Evolutionary conservation across 257 asterid genomes (phyloP), one percentile per base, ranked within the genome.

Genomic region (Hygrophila difformis): DNA sequence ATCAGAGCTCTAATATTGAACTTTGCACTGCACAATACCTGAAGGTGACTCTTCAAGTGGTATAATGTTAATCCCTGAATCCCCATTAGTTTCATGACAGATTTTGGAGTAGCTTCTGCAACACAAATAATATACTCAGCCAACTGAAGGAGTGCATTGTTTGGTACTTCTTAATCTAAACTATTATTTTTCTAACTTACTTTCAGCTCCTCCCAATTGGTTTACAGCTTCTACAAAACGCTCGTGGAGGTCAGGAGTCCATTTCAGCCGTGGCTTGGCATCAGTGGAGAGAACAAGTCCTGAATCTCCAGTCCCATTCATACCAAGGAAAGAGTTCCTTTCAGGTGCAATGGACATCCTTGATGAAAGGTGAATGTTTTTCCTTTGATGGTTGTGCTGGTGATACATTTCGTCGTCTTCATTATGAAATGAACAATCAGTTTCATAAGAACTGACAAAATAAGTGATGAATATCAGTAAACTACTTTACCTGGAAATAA

Each of bases 201-300:
- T 91, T 56, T 91, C 99, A 64, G 97, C 95, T 59, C 99, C 99
- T 36, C 99, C 99, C 59, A 91, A 71, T 62, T 91, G 93, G 66
- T 81, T 86, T 18, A 91, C 99, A 52, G 99, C 99, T 61, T 91
- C 94, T 33, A 76, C 63, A 73, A 91, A 86, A 55, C 93, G 71
- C 65, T 82, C 78, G 12, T 91, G 97, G 34, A 86, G 94, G 63
- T 86, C 95, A 2, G 84, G 57, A 11, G 99, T 91, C 99, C 99
- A 91, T 70, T 86, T 91, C 19, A 91, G 61, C 60, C 99, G 68
- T 34, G 97, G 99, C 75, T 91, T 91, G 43, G 99, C 95, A 81
- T 91, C 99, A 10, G 89, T 86, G 12, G 99, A 91, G 18, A 82
- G 86, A 17, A 91, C 89, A 45, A 86, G 99, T 35, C 95, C 93